phyloP scores from a whole-genome alignment of 148 eudicot genomes.

The Heliamphora exappendiculata region DNA sequence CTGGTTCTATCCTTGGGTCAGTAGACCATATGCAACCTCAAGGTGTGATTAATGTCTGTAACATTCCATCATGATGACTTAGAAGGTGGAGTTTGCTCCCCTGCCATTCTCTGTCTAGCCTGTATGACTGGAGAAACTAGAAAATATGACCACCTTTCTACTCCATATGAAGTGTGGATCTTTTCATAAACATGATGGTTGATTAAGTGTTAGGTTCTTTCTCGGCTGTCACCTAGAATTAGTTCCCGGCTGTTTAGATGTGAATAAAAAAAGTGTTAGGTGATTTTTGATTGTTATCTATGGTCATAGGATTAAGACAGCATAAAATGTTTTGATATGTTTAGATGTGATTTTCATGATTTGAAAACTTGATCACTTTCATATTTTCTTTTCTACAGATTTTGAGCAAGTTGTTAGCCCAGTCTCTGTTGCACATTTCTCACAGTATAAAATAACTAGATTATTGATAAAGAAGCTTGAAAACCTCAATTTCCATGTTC shows the following conservation, averaged over 20 bases:
- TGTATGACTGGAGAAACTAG: neutral
- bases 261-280: no score
- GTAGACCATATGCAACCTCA: conserved; percentile 96
- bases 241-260: no score
- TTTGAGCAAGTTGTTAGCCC: conserved; percentile 79
- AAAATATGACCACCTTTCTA: neutral
- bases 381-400: conserved; percentile 46
- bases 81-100: neutral
- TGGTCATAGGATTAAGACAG: neutral
- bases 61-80: neutral
- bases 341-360: neutral
- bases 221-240: no score
- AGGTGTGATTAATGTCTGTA: conserved; percentile 41
- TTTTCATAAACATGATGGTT: neutral
- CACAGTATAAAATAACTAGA: conserved; percentile 70
- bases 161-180: neutral
- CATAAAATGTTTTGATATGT: neutral
- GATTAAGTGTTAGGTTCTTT: neutral
- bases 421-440: conserved; percentile 80
- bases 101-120: neutral
- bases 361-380: neutral
- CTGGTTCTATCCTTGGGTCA: conserved; percentile 79
- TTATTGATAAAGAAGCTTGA: conserved; percentile 57
- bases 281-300: neutral
- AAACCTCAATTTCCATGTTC: conserved; percentile 40